Evolutionary conservation across 1,284 basidiomycete species (phyloP).

Genomic region (Apiotrichum siamense): DNA sequence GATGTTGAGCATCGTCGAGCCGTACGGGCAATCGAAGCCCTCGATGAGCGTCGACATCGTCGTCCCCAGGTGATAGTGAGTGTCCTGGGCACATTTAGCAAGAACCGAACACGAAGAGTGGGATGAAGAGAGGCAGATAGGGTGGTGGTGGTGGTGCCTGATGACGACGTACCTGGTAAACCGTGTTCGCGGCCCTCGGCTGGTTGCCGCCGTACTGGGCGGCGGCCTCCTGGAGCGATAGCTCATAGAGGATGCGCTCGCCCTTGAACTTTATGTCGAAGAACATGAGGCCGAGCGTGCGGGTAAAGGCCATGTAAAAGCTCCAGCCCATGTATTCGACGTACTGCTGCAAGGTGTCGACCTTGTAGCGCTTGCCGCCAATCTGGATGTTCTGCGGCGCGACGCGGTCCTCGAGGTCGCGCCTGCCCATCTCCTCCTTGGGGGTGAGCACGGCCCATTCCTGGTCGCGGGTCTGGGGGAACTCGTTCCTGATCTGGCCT

Average conservation of each 20-base stretch:
- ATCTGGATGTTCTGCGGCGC: slow-evolving; percentile 59
- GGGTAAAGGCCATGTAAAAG: slow-evolving; percentile 56
- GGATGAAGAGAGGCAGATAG: no score
- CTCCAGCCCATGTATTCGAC: slow-evolving; percentile 54
- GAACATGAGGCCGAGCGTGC: slow-evolving; percentile 60
- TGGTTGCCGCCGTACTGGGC: slow-evolving; percentile 63
- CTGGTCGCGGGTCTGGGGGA: no score
- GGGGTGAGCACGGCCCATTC: no score
- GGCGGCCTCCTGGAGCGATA: slow-evolving; percentile 50
- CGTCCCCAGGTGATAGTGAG: no score
- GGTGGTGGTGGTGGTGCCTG: no score
- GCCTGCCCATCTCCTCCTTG: no score
- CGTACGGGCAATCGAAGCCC: slow-evolving; percentile 61
- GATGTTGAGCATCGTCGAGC: slow-evolving; percentile 57
- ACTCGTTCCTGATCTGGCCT: no score
- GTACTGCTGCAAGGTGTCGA: slow-evolving; percentile 55
- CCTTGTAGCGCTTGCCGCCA: slow-evolving; percentile 56
- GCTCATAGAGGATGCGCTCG: slow-evolving; percentile 62
- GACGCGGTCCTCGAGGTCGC: slow-evolving; percentile 59
- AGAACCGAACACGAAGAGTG: no score
- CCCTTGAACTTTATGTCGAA: slow-evolving; percentile 60
- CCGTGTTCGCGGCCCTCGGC: slow-evolving; percentile 58
- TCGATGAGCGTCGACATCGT: slow-evolving; percentile 56
- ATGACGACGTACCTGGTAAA: slow-evolving; percentile 63
- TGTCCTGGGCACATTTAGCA: no score